Base-by-base conservation (phyloP, 2,329 filamentous ascomycete species). In the Talaromyces sp. region DNA sequence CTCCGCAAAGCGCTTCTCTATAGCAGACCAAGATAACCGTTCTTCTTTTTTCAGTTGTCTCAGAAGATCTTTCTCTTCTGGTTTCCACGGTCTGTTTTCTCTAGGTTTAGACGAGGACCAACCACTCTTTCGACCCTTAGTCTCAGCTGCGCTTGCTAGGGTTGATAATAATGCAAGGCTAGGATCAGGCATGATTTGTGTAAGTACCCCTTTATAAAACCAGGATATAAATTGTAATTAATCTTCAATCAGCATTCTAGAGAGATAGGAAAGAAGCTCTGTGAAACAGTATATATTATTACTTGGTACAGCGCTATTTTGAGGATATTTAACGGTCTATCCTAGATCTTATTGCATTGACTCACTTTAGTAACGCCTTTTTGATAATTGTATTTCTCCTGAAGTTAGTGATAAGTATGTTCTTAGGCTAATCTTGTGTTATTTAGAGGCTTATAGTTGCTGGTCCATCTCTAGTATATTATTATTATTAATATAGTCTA, bases 201-300 rank as follows among this genome's bases (percentile, higher is more conserved):
- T 29, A 19, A 62, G 19, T n/a, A 51, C 29, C 26, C 60, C 43
- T 52, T 62, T 51, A 56, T 56, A 62, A 24, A 62, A 29, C 60
- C 41, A 62, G 43, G 60, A 62, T 21, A 62, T 10, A 27, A 62
- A 62, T 35, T 62, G 26, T 38, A 62, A 51, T 17, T 52, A 51
- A 19, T 55, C 43, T n/a, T 55, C 26, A 10, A 43, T 19, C 24
- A 27, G 24, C 14, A 11, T 49, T 49, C 2, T 49, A 3, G 14
- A 49, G 43, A 46, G 11, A n/a, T 10, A 21, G 21, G 41, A 46
- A 46, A 6, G 21, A 13, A 46, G 13, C 13, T 5, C 11, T 7
- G 13, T n/a, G 13, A 17, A 31, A 31, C 9, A 31, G 9, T 31
- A 31, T 2, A 31, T 9, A 31, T 31, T 8, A 4, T 31, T 9